Conservation (phyloP, 2,329 filamentous ascomycete genomes). For the Domatiomyces globalis region DNA sequence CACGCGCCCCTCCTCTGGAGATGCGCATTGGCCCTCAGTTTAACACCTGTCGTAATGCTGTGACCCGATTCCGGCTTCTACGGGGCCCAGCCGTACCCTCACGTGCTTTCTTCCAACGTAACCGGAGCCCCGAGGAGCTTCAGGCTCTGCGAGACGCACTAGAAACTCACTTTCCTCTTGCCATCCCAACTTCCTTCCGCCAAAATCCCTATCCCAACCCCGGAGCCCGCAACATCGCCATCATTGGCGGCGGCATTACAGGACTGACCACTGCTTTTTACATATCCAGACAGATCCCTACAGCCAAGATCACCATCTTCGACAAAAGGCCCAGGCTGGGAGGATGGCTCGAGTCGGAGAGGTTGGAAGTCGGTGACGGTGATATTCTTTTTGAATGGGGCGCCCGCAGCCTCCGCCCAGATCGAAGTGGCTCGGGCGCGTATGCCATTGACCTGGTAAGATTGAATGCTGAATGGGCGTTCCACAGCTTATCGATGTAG, state of each 20-base stretch:
- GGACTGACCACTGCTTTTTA: constrained; percentile 69
- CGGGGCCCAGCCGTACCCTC: constrained; percentile 24
- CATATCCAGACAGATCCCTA: constrained; percentile 52
- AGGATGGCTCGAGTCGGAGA: constrained; percentile 67
- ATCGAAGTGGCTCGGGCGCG: constrained; percentile 40
- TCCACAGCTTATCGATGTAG: background rate
- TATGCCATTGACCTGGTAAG: constrained; percentile 58
- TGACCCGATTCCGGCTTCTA: constrained; percentile 9
- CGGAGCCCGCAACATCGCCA: constrained; percentile 39
- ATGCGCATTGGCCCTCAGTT: constrained; percentile 15
- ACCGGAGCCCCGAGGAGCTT: constrained; percentile 6
- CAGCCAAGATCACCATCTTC: constrained; percentile 63
- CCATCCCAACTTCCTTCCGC: background rate
- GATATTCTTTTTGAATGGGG: constrained; percentile 69
- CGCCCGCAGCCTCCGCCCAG: constrained; percentile 57
- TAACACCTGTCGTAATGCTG: constrained; percentile 9
- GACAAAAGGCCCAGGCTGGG: constrained; percentile 58
- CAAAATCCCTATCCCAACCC: constrained; percentile 9
- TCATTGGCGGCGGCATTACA: constrained; percentile 71
- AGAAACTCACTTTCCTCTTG: background rate
- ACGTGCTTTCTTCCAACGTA: constrained; percentile 35
- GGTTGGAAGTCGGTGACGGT: constrained; percentile 45
- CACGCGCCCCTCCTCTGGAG: constrained; percentile 12
- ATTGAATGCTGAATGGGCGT: background rate
- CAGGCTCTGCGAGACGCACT: background rate